phyloP scores from a whole-genome alignment of 345 rosid species.

The Gossypium longicalyx region DNA sequence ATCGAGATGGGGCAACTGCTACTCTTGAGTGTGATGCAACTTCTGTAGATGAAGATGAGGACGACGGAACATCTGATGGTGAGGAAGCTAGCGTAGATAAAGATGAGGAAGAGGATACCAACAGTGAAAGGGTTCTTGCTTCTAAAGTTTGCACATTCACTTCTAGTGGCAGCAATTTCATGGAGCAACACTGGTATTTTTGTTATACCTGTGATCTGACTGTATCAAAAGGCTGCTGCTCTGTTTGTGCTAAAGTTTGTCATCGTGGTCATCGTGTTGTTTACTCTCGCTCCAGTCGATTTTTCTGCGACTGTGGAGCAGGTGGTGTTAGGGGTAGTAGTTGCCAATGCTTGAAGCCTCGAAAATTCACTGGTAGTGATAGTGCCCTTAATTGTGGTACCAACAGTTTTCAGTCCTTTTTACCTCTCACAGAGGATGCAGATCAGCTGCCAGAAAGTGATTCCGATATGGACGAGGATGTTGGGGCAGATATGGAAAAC shows the following conservation, averaged over 20 bases:
- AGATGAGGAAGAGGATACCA: conserved; percentile 89
- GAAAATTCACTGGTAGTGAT: conserved; percentile 70
- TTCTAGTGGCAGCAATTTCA: conserved; percentile 96
- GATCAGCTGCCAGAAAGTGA: conserved; percentile 88
- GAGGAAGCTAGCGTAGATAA: conserved; percentile 95
- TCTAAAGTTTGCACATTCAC: conserved; percentile 96
- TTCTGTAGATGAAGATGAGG: conserved; percentile 96
- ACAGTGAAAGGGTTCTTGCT: conserved; percentile 85
- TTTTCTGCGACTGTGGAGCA: conserved; percentile 99
- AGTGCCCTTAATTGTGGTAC: conserved; percentile 45
- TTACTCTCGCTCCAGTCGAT: conserved; percentile 92
- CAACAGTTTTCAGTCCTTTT: conserved; percentile 61
- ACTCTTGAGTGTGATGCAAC: conserved; percentile 91
- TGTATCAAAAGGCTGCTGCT: conserved; percentile 95
- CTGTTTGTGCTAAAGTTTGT: conserved; percentile 97
- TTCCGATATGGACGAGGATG: conserved; percentile 86
- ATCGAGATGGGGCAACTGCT: conserved; percentile 67
- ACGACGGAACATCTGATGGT: conserved; percentile 99
- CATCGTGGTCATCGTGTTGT: conserved; percentile 99
- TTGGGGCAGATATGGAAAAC: conserved; percentile 46
- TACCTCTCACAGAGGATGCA: conserved; percentile 74
- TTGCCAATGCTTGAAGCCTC: conserved; percentile 97
- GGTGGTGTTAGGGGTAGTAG: conserved; percentile 97
- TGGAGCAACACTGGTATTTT: conserved; percentile 99
- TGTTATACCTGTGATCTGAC: conserved; percentile 99